Base-by-base conservation (phyloP, 1,139 yeast species). In the Suhomyces yuchorum region DNA sequence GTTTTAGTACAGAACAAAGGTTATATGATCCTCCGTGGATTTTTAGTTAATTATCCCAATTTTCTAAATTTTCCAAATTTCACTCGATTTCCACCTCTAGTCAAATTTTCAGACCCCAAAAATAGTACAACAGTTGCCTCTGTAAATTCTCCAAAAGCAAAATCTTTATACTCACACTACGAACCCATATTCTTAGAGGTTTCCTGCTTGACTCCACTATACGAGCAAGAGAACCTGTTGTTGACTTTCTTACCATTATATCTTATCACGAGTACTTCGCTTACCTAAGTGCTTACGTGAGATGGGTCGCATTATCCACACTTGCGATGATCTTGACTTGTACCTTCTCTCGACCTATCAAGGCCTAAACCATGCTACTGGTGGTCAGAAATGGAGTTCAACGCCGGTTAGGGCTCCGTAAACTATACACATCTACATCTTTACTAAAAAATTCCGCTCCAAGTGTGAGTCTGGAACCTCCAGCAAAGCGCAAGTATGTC, bases 401-500 rank as follows among this genome's bases (percentile, higher is more conserved):
- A 9, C 17, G 20, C 32, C 26, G 4, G 30, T 22, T 14, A 4
- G 15, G 3, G 4, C n/a, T 37, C 9, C 39, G 39, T 19, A n/a
- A 12, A 11, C 3, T 37, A n/a, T 12, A 17, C 30, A 14, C 14
- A 9, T 23, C 39, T 6, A 22, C 19, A 9, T 5, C 4, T 2
- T 14, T 37, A 17, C 20, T 14, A 19, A 37, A 37, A 23, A 37
- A n/a, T 3, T 17, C 24, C 2, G 8, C 18, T 8, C 19, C 39
- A 8, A 14, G 14, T 20, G 11, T 11, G 1, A 15, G n/a, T 15
- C 6, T 15, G 30, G 38, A 28, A n/a, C 26, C 34, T 12, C 36
- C 37, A n/a, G 15, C 24, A 2, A 51, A 49, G 24, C 37, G 52
- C 9, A 51, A 51, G 23, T 46, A 51, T 32, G 50, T 49, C 41